A percentile compares a stretch with the other conserved stretches of the same genome.
These are phyloP conservation scores for Acacia acuminata DNA, from an alignment of 306 rosid species.

Conservation along the genomic window DNA sequence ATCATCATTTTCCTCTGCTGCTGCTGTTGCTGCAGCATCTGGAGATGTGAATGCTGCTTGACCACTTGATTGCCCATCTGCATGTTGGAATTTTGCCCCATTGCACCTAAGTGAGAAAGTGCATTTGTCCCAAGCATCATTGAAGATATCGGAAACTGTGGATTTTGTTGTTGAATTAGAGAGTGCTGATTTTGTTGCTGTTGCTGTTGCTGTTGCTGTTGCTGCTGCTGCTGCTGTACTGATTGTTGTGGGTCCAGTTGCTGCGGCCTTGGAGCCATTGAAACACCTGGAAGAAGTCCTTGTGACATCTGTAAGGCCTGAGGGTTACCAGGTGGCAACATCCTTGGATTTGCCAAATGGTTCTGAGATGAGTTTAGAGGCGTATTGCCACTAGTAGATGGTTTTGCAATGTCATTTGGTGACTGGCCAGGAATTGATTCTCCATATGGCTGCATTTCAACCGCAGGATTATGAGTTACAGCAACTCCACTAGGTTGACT, in stretches of 20 bases:
- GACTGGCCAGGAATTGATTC: constrained; percentile 66
- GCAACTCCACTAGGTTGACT: constrained; percentile 56
- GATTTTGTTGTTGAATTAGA: constrained; percentile 69
- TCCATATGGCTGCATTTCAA: constrained; percentile 75
- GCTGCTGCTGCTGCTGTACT: constrained; percentile 53
- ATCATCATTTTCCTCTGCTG: constrained; percentile 82
- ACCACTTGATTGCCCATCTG: constrained; percentile 70
- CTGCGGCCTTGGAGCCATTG: constrained; percentile 69
- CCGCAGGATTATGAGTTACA: constrained; percentile 46
- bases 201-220: constrained; percentile 28
- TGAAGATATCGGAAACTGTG: constrained; percentile 73
- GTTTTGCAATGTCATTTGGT: constrained; percentile 66
- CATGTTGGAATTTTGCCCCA: constrained; percentile 74
- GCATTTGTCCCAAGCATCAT: constrained; percentile 71
- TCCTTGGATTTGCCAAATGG: constrained; percentile 67
- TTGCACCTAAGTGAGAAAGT: constrained; percentile 64
- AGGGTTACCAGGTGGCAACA: constrained; percentile 86
- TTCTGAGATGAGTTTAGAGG: constrained; percentile 68
- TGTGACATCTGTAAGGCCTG: constrained; percentile 94
- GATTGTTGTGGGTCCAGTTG: constrained; percentile 74
- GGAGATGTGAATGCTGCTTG: constrained; percentile 63
- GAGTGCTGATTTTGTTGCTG: constrained; percentile 72
- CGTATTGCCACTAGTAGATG: constrained; percentile 48
- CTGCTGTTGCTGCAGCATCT: constrained; percentile 69
- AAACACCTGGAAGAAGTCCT: constrained; percentile 72